A percentile compares a stretch with the other conserved stretches of the same genome.
These are phyloP conservation scores for Parietichytrium sp. DNA, from an alignment of 108 stramenopile genomes.

Conservation along the genomic window DNA sequence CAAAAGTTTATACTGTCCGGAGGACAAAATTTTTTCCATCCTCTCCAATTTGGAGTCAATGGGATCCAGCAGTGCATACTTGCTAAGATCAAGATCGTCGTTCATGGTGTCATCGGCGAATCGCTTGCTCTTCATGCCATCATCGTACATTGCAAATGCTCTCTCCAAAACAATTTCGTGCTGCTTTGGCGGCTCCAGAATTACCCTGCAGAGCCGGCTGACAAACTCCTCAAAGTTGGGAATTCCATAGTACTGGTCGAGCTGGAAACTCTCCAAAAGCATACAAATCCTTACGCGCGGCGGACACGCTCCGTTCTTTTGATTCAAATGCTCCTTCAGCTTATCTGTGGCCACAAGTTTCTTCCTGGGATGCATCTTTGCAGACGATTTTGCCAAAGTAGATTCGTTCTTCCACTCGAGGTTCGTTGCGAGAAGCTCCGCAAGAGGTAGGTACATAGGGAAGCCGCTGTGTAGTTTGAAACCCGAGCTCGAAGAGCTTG, in stretches of 20 bases:
- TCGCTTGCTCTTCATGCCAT: neutral
- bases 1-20: neutral
- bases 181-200: neutral
- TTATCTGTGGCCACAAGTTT: neutral
- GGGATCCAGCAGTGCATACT: neutral
- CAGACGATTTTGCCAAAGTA: neutral
- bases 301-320: neutral
- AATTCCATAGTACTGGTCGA: neutral
- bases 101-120: neutral
- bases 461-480: neutral
- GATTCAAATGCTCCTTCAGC: neutral
- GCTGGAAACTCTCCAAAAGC: neutral
- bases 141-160: neutral
- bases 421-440: neutral
- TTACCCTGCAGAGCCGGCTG: neutral
- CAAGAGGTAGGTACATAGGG: neutral
- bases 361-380: neutral
- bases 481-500: neutral
- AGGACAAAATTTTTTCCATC: constrained; percentile 2
- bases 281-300: neutral
- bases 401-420: neutral
- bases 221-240: constrained; percentile 34
- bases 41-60: constrained; percentile 16
- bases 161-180: neutral
- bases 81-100: neutral